phyloP scores from a whole-genome alignment of 2,329 filamentous ascomycete species.

The Byssochlamys sp. region DNA sequence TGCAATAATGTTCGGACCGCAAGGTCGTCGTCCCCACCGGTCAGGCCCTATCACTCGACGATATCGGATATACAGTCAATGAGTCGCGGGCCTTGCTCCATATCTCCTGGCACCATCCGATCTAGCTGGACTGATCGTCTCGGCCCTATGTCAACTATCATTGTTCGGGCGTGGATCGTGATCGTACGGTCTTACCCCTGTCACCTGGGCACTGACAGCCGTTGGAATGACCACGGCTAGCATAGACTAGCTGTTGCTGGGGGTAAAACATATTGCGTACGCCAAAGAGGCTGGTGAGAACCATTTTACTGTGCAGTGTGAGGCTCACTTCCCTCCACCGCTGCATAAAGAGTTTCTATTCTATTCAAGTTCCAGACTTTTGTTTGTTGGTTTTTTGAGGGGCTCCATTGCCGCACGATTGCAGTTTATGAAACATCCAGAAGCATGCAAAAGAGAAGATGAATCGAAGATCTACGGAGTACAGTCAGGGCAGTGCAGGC shows the following conservation, averaged over 20 bases:
- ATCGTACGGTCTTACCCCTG: neutral
- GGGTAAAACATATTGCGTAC: neutral
- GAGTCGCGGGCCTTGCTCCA: neutral
- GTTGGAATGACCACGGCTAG: neutral
- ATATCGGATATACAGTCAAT: neutral
- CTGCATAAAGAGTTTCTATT: neutral
- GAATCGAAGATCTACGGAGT: neutral
- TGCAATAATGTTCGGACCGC: neutral
- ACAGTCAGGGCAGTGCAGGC: neutral
- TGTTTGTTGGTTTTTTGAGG: neutral
- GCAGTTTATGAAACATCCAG: neutral
- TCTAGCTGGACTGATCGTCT: neutral
- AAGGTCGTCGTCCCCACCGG: neutral
- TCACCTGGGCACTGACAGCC: neutral
- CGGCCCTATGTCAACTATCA: neutral
- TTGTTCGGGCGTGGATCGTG: neutral
- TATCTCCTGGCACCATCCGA: neutral
- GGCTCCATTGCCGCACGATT: neutral
- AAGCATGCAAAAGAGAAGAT: neutral
- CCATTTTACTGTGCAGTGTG: neutral
- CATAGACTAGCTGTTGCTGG: neutral
- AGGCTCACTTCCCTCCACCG: neutral
- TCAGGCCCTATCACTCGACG: neutral
- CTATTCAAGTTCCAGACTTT: neutral
- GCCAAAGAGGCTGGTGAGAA: neutral